Evolutionary conservation across 202 grass and related monocot genomes (phyloP), one percentile per base, ranked within the genome.

Genomic region (Hordeum pubiflorum): DNA sequence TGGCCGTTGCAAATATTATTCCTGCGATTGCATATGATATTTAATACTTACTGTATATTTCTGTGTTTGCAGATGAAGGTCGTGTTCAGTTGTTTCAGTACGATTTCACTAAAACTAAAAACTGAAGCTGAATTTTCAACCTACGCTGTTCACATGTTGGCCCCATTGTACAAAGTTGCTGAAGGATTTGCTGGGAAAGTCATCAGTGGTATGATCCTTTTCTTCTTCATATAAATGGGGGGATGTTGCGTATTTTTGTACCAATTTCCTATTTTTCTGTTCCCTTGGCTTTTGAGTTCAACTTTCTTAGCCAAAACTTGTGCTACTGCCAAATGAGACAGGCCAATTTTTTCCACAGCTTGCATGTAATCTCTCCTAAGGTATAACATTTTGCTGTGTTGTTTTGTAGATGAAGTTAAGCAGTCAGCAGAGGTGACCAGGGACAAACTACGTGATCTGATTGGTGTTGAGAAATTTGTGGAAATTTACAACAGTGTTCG

Each of bases 151-250:
- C 77, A 93, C 40, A 48, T 94, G 50, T 62, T 98, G 78, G 41
- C 72, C 80, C 90, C 95, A 13, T 65, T 98, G 20, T 98, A 98
- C 79, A 98, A 98, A 93, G 88, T 93, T 66, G 91, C 82, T 60
- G 95, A 98, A 93, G 95, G 90, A 88, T 94, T 98, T 88, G 84
- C 95, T 68, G 95, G 95, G 63, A 98, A 98, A 81, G 86, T 94
- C 37, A 67, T 93, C 31, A 86, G 72, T 78, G 95, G 95, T 94
- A 91, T 82, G 92, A 86, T 77, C 20, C 64, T 69, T 33, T n/a
- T 58, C 54, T n/a, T 69, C 43, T 57, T 61, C 9, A 18, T 61
- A 21, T 78, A 55, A 69, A 76, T 66, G 24, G 37, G 24, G 27
- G 27, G 9, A 40, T 60, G 6, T 17, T 79, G 37, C 10, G 41